These are phyloP conservation scores for Filobasidium floriforme DNA, from an alignment of 768 basidiomycete genomes.

Conservation along the genomic window DNA sequence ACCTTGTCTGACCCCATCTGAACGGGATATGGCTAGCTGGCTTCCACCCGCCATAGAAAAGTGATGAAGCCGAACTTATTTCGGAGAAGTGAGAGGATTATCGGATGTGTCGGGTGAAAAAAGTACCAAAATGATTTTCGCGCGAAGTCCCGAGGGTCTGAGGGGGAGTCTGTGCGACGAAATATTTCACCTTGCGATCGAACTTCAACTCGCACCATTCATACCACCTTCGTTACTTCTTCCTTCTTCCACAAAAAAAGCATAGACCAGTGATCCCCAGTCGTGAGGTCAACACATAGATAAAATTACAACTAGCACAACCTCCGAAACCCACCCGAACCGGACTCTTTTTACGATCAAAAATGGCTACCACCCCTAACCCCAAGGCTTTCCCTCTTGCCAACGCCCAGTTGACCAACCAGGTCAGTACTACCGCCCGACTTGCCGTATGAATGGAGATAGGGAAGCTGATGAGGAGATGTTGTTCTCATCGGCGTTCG, in stretches of 20 bases:
- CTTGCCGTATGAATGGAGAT: background rate
- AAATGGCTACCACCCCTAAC: constrained; percentile 50
- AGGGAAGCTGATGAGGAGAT: background rate
- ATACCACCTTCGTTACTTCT: background rate
- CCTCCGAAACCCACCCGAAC: constrained; percentile 29
- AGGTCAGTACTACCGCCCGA: constrained; percentile 44
- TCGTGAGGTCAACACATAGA: constrained; percentile 32
- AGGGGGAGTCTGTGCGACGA: no score
- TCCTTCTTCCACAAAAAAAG: constrained; percentile 14
- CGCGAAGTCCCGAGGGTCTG: no score
- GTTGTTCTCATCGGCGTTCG: constrained; percentile 46
- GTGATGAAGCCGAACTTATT: background rate
- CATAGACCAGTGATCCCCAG: constrained; percentile 35
- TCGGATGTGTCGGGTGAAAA: background rate
- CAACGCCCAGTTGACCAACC: constrained; percentile 77
- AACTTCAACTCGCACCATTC: background rate
- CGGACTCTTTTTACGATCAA: background rate
- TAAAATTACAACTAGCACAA: background rate
- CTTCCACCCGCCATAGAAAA: background rate
- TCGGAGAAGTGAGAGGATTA: background rate
- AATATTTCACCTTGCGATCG: background rate
- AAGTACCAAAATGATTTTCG: constrained; percentile 1
- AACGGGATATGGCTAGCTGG: background rate
- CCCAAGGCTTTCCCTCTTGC: constrained; percentile 86
- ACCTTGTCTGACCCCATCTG: no score